Percentiles rank a stretch among this genome's conserved stretches.
Conservation (phyloP, 148 eudicot genomes). For the Rhododendron kiyosumense region DNA sequence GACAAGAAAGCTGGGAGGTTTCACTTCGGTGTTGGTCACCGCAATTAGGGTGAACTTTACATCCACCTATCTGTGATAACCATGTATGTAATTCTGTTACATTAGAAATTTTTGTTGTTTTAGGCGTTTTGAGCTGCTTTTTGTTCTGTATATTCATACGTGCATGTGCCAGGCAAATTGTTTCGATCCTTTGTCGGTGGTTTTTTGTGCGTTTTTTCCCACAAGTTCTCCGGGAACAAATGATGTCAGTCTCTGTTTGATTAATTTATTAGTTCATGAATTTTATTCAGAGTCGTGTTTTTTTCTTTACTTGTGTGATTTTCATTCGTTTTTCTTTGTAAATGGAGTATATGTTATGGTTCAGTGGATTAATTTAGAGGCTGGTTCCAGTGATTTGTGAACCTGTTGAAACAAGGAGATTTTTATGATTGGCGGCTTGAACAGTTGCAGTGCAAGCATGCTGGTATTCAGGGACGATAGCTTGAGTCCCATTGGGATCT, state of each 20-base stretch:
- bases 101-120: neutral
- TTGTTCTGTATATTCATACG: neutral
- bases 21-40: constrained; percentile 91
- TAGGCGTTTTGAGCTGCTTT: neutral
- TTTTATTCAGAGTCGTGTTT: neutral
- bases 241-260: neutral
- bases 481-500: no score
- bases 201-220: neutral
- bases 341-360: neutral
- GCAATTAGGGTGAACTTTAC: constrained; percentile 36
- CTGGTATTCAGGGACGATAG: no score
- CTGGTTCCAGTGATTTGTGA: neutral
- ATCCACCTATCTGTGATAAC: neutral
- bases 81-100: neutral
- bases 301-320: neutral
- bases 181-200: neutral
- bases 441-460: no score
- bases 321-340: neutral
- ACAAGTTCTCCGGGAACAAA: neutral
- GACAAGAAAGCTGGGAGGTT: constrained; percentile 70
- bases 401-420: neutral
- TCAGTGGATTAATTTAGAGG: neutral
- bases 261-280: neutral
- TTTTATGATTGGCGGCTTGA: neutral
- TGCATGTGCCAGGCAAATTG: neutral